Evolutionary conservation across 495 filamentous ascomycete species (phyloP).

Genomic region (Penicillium coprophilum): DNA sequence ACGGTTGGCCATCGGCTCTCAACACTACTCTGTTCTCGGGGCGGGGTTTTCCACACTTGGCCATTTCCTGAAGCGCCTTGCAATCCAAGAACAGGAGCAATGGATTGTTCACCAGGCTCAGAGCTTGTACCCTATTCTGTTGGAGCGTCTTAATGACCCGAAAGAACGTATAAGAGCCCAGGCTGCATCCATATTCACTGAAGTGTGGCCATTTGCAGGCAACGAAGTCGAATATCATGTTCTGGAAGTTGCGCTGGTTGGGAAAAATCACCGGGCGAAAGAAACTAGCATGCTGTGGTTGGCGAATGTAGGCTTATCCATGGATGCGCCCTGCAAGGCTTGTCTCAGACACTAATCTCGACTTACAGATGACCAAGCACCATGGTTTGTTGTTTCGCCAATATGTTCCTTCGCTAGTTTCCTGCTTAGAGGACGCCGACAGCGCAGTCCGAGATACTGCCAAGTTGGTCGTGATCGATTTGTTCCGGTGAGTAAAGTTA

Average conservation of each 20-base stretch:
- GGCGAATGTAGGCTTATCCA: constrained; percentile 52
- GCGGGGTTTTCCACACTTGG: constrained; percentile 81
- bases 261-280: constrained; percentile 79
- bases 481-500: constrained; percentile 67
- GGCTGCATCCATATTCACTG: constrained; percentile 69
- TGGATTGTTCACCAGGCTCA: constrained; percentile 63
- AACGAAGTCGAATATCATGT: constrained; percentile 77
- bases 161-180: constrained; percentile 76
- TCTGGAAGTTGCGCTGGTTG: constrained; percentile 71
- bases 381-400: constrained; percentile 73
- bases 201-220: constrained; percentile 62
- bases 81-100: constrained; percentile 73
- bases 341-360: constrained; percentile 6
- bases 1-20: constrained; percentile 64
- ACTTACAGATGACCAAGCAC: constrained; percentile 69
- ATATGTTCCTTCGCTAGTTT: constrained; percentile 80
- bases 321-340: constrained; percentile 7
- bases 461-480: constrained; percentile 75
- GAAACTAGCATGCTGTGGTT: constrained; percentile 84
- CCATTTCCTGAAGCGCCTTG: constrained; percentile 79
- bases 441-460: constrained; percentile 79
- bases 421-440: constrained; percentile 86
- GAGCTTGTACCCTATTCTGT: constrained; percentile 65
- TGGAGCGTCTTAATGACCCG: constrained; percentile 85
- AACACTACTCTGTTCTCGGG: constrained; percentile 65